Base-by-base conservation (phyloP, 1,284 basidiomycete genomes). In the Meira nashicola region DNA sequence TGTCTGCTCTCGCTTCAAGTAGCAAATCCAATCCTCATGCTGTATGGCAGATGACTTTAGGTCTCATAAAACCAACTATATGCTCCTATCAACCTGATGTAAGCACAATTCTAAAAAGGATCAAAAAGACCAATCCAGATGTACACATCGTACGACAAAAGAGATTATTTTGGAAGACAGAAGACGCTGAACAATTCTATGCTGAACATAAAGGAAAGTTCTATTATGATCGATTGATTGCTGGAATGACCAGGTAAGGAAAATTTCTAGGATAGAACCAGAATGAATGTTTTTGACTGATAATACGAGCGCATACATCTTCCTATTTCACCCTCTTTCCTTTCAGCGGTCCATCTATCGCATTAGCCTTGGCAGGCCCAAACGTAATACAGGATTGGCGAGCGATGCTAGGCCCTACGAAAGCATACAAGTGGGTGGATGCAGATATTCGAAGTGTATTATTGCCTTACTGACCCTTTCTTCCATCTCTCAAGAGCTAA, bases 101-200 rank as follows among this genome's bases (percentile, higher is more conserved):
- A 0, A 64, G 65, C 9, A 53, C 63, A 6, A 63, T 74, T 41
- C 63, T 74, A 23, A 63, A 62, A 15, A 54, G 60, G 40, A 69
- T 74, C 66, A 72, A 74, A 52, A 17, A 46, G 7, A 58, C 59
- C 5, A 69, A 10, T 47, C 57, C 15, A 57, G 62, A 44, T 21
- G 46, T 48, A 33, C 50, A 73, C 55, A 62, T 74, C 25, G 66
- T 72, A 0, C 69, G 73, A 1, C 56, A 63, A 25, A 60, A 57
- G 15, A 57, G 68, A 1, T 54, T 77, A 2, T 64, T 65, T 40
- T 77, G 74, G 74, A 73, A 59, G 6, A 58, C 60, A 5, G 41
- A 62, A 7, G 74, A 76, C n/a, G 76, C 76, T 0, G 65, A 70
- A 3, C 48, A 58, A 0, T 78, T 78, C 60, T 78, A 78, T 56